phyloP scores from a whole-genome alignment of 164 flowering plant genomes.

The Tetracentron sinense region DNA sequence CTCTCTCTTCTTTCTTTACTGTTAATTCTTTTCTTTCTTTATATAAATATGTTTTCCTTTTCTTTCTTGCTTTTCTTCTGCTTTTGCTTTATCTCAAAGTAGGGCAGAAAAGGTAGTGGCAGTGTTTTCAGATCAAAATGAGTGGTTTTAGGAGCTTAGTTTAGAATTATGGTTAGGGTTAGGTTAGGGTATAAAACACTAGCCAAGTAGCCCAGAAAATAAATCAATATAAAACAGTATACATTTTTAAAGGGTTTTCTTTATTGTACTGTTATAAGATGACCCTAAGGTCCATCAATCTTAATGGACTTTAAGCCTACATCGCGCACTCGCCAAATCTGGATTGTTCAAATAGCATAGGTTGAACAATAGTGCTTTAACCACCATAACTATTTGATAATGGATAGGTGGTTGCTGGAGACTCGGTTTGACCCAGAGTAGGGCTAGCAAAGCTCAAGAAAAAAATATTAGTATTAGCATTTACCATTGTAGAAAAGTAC shows the following conservation, averaged over 20 bases:
- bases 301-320: not conserved
- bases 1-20: conserved; percentile 19
- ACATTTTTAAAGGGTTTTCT: not conserved
- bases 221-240: not conserved
- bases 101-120: conserved; percentile 54
- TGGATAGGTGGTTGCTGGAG: too few species aligned
- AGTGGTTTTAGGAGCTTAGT: conserved; percentile 17
- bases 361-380: not conserved
- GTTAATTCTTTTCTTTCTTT: conserved; percentile 15
- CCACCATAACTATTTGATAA: too few species aligned
- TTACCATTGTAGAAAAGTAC: too few species aligned
- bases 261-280: not conserved
- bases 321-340: too few species aligned
- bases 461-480: too few species aligned
- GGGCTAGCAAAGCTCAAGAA: too few species aligned
- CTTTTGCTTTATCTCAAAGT: conserved; percentile 75
- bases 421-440: too few species aligned
- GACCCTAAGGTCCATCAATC: conserved; percentile 7
- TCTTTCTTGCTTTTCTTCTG: conserved; percentile 18
- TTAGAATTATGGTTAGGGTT: conserved; percentile 5
- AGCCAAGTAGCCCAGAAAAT: conserved; percentile 12
- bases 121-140: conserved; percentile 32
- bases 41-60: conserved; percentile 5
- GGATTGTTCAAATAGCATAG: too few species aligned
- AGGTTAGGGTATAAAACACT: conserved; percentile 5